phyloP scores from a whole-genome alignment of 163 green algal species.

The Scenedesmus sp. region DNA sequence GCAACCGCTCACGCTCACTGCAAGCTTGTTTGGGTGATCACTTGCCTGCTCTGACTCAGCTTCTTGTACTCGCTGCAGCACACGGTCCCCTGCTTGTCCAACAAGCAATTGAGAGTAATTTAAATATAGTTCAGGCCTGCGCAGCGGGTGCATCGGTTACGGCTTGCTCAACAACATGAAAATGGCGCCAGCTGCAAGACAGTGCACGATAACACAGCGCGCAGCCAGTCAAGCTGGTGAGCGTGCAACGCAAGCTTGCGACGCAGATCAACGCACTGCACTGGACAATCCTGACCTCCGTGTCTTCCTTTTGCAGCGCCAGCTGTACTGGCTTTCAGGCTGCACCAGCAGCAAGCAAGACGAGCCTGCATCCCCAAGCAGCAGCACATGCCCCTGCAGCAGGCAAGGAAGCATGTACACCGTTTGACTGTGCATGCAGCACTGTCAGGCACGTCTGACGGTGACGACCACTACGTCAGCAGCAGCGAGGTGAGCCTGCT shows the following conservation, averaged over 20 bases:
- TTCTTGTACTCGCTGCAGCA: neutral
- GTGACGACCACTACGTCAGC: neutral
- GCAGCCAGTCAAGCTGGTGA: neutral
- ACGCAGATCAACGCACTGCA: neutral
- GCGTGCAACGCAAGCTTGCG: neutral
- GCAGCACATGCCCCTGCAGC: neutral
- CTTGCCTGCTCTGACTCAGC: slow-evolving; percentile 7
- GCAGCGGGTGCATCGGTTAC: neutral
- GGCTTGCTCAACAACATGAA: slow-evolving; percentile 1
- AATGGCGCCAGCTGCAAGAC: neutral
- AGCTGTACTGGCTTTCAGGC: neutral
- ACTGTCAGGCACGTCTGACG: neutral
- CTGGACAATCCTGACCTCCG: neutral
- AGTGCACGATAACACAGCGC: neutral
- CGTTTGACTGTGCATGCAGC: neutral
- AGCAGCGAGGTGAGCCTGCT: slow-evolving; percentile 7
- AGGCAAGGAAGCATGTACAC: neutral
- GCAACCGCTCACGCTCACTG: neutral
- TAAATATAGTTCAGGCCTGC: neutral
- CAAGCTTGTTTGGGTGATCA: neutral
- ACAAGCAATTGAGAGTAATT: neutral
- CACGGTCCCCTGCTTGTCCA: neutral
- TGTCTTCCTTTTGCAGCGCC: neutral
- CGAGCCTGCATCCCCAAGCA: neutral
- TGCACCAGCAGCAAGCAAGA: neutral